Evolutionary conservation across 2,329 filamentous ascomycete species (phyloP).

Genomic region (Rosellinia necatrix): DNA sequence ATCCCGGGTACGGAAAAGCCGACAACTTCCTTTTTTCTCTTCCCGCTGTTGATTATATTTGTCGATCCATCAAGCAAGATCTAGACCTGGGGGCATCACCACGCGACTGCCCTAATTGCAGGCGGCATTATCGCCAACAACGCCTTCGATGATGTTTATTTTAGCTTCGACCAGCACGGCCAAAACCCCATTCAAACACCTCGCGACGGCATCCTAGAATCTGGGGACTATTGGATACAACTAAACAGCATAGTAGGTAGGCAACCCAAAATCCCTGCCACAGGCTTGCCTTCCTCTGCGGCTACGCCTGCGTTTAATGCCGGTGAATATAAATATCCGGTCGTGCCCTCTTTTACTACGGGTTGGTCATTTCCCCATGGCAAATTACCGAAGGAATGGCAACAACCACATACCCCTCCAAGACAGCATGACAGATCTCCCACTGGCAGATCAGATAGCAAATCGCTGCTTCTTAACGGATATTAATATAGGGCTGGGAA

Average conservation of each 20-base stretch:
- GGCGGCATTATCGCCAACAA: background rate
- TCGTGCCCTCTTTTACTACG: background rate
- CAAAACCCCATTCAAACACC: background rate
- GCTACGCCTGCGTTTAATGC: background rate
- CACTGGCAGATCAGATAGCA: background rate
- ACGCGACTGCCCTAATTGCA: background rate
- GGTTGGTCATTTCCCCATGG: background rate
- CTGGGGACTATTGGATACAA: background rate
- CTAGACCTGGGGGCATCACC: background rate
- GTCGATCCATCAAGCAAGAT: background rate
- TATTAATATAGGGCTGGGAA: background rate
- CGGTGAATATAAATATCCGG: background rate
- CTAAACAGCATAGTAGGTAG: background rate
- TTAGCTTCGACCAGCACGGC: background rate
- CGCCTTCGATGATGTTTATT: background rate
- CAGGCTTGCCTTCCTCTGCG: background rate
- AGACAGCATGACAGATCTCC: background rate
- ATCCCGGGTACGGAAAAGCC: too few relatives aligned
- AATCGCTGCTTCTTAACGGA: background rate
- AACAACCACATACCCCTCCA: background rate
- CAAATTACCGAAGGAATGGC: constrained; percentile 1
- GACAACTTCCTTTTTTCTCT: too few relatives aligned
- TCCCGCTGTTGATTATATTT: too few relatives aligned
- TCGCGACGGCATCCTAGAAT: background rate
- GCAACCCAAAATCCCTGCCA: background rate